Base-by-base conservation (phyloP, 1,139 yeast genomes). In the Kodamaea sp. region DNA sequence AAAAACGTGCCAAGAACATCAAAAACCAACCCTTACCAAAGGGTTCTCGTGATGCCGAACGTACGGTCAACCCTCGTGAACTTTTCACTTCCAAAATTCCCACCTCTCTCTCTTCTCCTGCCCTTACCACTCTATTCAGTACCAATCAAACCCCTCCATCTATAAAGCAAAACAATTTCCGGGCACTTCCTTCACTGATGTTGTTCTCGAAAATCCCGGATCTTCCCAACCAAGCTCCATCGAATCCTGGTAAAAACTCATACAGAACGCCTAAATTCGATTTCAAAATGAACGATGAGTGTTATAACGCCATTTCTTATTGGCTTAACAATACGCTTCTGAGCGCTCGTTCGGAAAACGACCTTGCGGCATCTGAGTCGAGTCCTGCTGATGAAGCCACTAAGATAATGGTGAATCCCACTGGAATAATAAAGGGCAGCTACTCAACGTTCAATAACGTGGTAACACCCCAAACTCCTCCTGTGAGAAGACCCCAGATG, bases 271-370 rank as follows among this genome's bases (percentile, higher is more conserved):
- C 50, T 20, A 44, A 44, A 28, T 52, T 59, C 36, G 64, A 63
- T 39, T 60, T 63, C 37, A 59, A 60, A 32, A 63, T 65, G 68
- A 66, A 66, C 42, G 65, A 64, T 38, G 72, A 66, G 41, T 66
- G 72, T 40, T 58, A 63, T 39, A 59, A 61, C 39, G 72, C 72
- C 23, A 66, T 66, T 22, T 55, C 62, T 11, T 53, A 55, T 40
- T 66, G 72, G 72, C 52, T 64, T 26, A 60, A 63, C 42, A 39
- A 36, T 20, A 39, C 42, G 7, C 35, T 32, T 11, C 37, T 32
- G 33, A 32, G 37, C 8, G 35, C 31, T 2, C 20, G 20, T 11
- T 24, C 35, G 7, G 35, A 34, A 8, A 15, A 18, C 11, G 35
- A 34, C 7, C 30, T 28, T 3, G 41, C 25, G 13, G 15, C 27